These are phyloP conservation scores for Rubroboletus pulcherrimus DNA, from an alignment of 768 basidiomycete genomes.

Conservation along the genomic window DNA sequence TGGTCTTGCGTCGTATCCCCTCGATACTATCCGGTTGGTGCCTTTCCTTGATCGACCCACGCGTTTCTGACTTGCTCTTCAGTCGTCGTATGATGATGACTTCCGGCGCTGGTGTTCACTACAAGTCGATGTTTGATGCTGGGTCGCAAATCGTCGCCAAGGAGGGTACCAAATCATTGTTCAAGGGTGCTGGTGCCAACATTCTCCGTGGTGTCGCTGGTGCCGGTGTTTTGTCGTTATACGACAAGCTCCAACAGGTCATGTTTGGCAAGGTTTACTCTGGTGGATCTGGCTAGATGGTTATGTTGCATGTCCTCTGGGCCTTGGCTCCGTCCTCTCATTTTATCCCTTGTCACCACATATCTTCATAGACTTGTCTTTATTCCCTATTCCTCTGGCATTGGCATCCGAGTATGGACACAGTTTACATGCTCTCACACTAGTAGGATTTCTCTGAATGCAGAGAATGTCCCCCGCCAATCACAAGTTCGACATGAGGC, in stretches of 20 bases:
- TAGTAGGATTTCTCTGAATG: conserved; percentile 21
- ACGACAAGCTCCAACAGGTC: conserved; percentile 96
- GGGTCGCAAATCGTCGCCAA: conserved; percentile 91
- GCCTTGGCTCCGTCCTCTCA: conserved; percentile 31
- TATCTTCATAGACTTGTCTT: conserved; percentile 34
- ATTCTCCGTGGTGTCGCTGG: conserved; percentile 99
- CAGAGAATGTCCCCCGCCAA: conserved; percentile 1
- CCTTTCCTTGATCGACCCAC: not conserved
- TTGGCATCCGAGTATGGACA: conserved; percentile 22
- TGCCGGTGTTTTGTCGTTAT: conserved; percentile 98
- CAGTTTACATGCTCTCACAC: conserved; percentile 21
- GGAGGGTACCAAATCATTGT: conserved; percentile 93
- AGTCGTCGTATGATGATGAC: conserved; percentile 99
- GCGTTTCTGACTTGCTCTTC: conserved; percentile 20
- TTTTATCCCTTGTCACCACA: conserved; percentile 21
- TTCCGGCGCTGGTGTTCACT: conserved; percentile 90
- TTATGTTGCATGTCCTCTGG: conserved; percentile 17
- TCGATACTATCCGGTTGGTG: conserved; percentile 79
- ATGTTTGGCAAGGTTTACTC: conserved; percentile 99
- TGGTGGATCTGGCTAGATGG: conserved; percentile 56
- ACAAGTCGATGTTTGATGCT: conserved; percentile 99
- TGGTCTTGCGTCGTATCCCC: conserved; percentile 96
- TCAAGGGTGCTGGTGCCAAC: conserved; percentile 98
- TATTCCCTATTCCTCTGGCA: conserved; percentile 26
- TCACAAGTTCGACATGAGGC: not conserved